phyloP scores from a whole-genome alignment of 768 basidiomycete genomes.

The Leccinum aurantiacum region DNA sequence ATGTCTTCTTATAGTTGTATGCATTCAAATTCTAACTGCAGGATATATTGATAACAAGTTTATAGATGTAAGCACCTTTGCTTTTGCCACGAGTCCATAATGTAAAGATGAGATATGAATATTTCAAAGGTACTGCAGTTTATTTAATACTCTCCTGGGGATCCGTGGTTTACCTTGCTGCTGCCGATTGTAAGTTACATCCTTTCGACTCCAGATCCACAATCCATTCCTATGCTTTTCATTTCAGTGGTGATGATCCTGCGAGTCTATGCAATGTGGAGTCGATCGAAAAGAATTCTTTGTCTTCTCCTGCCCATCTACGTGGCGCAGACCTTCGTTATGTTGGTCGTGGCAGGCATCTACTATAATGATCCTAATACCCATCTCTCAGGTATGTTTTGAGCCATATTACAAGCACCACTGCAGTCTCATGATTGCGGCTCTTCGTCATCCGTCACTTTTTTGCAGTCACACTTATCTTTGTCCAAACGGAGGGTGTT shows the following conservation, averaged over 20 bases:
- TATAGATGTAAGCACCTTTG: conserved; percentile 12
- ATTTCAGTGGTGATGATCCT: conserved; percentile 17
- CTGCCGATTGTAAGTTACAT: conserved; percentile 12
- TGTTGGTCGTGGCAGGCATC: conserved; percentile 1
- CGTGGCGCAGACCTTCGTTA: not conserved
- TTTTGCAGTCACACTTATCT: not conserved
- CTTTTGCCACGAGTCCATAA: not conserved
- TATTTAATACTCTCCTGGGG: conserved; percentile 1
- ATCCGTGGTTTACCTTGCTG: conserved; percentile 7
- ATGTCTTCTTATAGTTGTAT: not conserved
- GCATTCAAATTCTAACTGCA: not conserved
- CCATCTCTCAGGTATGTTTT: conserved; percentile 6
- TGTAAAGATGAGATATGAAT: not conserved
- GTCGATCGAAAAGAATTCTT: conserved; percentile 9
- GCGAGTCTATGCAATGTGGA: conserved; percentile 16
- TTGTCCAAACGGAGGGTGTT: not conserved
- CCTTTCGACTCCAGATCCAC: too few species aligned
- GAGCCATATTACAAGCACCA: not conserved
- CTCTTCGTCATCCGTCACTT: not conserved
- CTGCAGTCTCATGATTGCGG: not conserved
- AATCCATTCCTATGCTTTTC: not conserved
- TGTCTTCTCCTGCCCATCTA: conserved; percentile 4
- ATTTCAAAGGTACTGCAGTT: conserved; percentile 1
- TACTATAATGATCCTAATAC: conserved; percentile 3
- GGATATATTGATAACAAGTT: not conserved